Conservation (phyloP, 148 eudicot species). For the Camellia granthamiana region DNA sequence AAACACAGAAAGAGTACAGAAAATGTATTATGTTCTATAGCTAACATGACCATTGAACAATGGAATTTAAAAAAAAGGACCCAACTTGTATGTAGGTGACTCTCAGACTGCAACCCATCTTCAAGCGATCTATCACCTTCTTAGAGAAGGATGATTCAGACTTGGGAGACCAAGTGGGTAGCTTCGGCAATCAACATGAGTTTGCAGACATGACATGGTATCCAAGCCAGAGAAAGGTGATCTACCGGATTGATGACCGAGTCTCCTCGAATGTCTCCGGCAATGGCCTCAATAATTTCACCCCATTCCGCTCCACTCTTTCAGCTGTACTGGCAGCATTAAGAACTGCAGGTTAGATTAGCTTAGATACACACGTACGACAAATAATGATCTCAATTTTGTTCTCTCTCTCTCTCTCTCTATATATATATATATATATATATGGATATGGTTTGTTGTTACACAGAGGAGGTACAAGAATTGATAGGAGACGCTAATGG, state of each 20-base stretch:
- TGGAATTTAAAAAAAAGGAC: background rate
- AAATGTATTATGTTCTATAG: background rate
- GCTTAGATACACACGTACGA: too few species aligned
- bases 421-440: background rate
- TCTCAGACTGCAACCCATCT: conserved; percentile 54
- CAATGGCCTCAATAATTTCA: conserved; percentile 42
- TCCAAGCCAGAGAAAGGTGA: conserved; percentile 51
- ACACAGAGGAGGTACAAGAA: conserved; percentile 58
- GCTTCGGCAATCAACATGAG: conserved; percentile 56
- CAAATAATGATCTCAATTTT: too few species aligned
- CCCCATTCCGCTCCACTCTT: conserved; percentile 47
- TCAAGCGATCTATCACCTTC: conserved; percentile 55
- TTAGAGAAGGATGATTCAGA: conserved; percentile 32
- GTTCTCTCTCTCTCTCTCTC: too few species aligned
- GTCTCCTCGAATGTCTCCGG: conserved; percentile 39
- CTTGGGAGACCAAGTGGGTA: conserved; percentile 42
- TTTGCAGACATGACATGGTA: conserved; percentile 70
- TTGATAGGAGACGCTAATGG: conserved; percentile 36
- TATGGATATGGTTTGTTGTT: background rate
- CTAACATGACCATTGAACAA: background rate
- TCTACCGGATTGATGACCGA: conserved; percentile 62
- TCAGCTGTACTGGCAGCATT: conserved; percentile 30
- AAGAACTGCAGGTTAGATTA: conserved; percentile 39
- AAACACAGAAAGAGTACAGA: background rate
- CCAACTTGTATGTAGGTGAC: conserved; percentile 41